These are phyloP conservation scores for Ophiocordyceps unilateralis DNA, from an alignment of 2,329 filamentous ascomycete species.

Conservation along the genomic window DNA sequence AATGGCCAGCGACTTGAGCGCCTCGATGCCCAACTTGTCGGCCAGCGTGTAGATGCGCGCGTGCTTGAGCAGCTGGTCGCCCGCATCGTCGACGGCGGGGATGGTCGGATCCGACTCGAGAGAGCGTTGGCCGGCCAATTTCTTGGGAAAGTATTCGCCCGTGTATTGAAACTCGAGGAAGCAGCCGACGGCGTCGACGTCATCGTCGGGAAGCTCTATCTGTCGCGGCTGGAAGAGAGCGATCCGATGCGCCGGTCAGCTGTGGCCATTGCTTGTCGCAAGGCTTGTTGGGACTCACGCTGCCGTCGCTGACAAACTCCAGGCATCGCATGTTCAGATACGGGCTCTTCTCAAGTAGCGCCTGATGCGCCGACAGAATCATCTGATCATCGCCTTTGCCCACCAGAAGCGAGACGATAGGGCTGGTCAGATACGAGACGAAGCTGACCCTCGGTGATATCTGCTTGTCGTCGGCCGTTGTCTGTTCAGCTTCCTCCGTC, in stretches of 20 bases:
- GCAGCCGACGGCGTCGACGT: slow-evolving; percentile 17
- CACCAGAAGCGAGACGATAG: slow-evolving; percentile 50
- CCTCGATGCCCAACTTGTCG: slow-evolving; percentile 52
- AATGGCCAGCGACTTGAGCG: slow-evolving; percentile 60
- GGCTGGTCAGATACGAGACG: slow-evolving; percentile 46
- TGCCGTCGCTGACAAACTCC: slow-evolving; percentile 41
- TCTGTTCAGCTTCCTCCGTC: slow-evolving; percentile 14
- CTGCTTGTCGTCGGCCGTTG: slow-evolving; percentile 12
- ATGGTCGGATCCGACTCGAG: slow-evolving; percentile 53
- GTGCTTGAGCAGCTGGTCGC: slow-evolving; percentile 71
- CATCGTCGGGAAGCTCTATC: slow-evolving; percentile 40
- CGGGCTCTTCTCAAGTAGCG: slow-evolving; percentile 55
- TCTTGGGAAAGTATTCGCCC: slow-evolving; percentile 51
- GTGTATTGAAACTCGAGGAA: slow-evolving; percentile 25
- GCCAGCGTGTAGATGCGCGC: slow-evolving; percentile 81
- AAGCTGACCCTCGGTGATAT: slow-evolving; percentile 22
- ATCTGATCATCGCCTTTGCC: slow-evolving; percentile 40
- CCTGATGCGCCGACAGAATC: slow-evolving; percentile 64
- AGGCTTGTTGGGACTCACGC: slow-evolving; percentile 29
- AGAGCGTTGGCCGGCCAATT: slow-evolving; percentile 41
- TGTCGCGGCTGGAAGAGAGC: slow-evolving; percentile 43
- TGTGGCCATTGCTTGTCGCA: too few relatives aligned
- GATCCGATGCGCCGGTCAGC: too few relatives aligned
- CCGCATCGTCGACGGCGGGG: slow-evolving; percentile 56
- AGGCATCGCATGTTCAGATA: slow-evolving; percentile 51